phyloP scores from a whole-genome alignment of 148 eudicot genomes.

The Vaccinium macrocarpon region DNA sequence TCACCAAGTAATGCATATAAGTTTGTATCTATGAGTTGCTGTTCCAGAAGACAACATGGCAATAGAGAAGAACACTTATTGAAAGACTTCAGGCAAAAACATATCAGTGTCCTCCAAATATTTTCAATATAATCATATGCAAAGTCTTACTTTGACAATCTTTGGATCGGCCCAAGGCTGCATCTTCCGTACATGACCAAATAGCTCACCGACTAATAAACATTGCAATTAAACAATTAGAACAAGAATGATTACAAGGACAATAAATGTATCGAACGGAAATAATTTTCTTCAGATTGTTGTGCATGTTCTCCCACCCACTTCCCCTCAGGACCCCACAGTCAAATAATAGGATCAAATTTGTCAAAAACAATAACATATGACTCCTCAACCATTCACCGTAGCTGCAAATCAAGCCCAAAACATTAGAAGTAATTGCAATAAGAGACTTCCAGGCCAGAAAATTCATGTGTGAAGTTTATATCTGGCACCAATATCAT shows the following conservation, averaged over 20 bases:
- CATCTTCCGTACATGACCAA: slow-evolving; percentile 75
- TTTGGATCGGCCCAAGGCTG: slow-evolving; percentile 99
- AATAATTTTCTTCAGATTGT: background rate
- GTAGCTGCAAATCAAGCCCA: slow-evolving; percentile 8
- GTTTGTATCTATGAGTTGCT: slow-evolving; percentile 77
- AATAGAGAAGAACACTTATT: background rate
- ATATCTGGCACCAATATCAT: background rate
- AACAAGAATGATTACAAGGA: background rate
- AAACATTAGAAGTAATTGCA: background rate
- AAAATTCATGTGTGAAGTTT: background rate
- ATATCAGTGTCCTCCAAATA: background rate
- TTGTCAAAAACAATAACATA: background rate
- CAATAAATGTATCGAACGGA: background rate
- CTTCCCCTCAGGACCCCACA: background rate
- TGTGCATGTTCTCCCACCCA: background rate
- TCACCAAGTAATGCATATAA: slow-evolving; percentile 70
- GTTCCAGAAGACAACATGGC: slow-evolving; percentile 22
- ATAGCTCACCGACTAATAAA: slow-evolving; percentile 72
- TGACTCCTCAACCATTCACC: background rate
- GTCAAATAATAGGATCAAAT: background rate
- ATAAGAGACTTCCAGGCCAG: background rate
- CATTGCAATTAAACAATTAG: background rate
- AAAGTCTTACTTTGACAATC: slow-evolving; percentile 68
- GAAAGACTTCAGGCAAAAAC: background rate
- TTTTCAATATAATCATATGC: background rate